These are phyloP conservation scores for Botrytis aclada DNA, from an alignment of 2,329 filamentous ascomycete genomes.

Conservation along the genomic window DNA sequence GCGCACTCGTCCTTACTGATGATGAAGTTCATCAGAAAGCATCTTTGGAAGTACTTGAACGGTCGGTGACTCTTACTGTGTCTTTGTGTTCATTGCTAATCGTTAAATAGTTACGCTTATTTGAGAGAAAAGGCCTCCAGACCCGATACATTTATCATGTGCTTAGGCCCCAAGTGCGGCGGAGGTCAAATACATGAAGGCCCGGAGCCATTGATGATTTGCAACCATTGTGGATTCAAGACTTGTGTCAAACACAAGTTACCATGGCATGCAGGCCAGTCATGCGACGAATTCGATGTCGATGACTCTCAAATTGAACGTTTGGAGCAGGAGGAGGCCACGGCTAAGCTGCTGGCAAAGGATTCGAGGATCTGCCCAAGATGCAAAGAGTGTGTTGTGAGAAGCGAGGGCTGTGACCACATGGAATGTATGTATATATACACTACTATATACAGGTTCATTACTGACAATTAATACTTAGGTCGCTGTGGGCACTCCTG, in stretches of 20 bases:
- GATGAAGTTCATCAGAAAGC: not conserved
- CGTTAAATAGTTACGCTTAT: not conserved
- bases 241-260: conserved; percentile 29
- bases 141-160: conserved; percentile 12
- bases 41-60: not conserved
- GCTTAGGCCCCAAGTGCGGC: conserved; percentile 26
- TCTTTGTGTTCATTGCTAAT: not conserved
- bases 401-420: conserved; percentile 30
- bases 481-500: conserved; percentile 28
- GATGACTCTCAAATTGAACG: conserved; percentile 29
- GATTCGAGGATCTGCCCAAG: conserved; percentile 26
- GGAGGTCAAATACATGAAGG: conserved; percentile 25
- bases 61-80: not conserved
- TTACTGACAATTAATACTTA: not conserved
- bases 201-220: conserved; percentile 27
- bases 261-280: conserved; percentile 30
- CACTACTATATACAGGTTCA: not conserved
- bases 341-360: conserved; percentile 29
- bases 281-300: conserved; percentile 30
- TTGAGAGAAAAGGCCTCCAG: conserved; percentile 3
- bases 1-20: not conserved
- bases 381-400: conserved; percentile 27
- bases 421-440: conserved; percentile 23
- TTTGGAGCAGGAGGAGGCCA: conserved; percentile 30
- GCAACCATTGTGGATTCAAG: conserved; percentile 25